A percentile compares a stretch with the other conserved stretches of the same genome.
These are phyloP conservation scores for Asparagopsis taxiformis DNA, from an alignment of 31 red algal genomes.

Conservation along the genomic window DNA sequence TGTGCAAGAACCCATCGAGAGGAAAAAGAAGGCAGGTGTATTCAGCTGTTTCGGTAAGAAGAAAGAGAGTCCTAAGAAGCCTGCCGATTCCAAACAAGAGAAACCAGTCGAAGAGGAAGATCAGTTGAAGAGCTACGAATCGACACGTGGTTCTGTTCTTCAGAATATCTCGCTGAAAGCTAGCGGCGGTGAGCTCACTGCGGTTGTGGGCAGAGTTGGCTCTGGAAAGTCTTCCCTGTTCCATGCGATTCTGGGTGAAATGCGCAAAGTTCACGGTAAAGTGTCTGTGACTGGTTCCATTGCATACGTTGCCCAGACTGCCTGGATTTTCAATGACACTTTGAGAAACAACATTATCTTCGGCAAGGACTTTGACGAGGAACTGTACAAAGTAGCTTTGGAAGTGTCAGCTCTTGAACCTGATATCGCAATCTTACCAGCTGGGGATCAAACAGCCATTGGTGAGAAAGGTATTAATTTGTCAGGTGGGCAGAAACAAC, in stretches of 20 bases:
- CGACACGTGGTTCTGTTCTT: slow-evolving; percentile 43
- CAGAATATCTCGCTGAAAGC: slow-evolving; percentile 41
- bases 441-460: slow-evolving; percentile 89
- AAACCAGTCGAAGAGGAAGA: background rate
- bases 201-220: slow-evolving; percentile 93
- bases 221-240: slow-evolving; percentile 95
- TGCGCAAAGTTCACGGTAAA: slow-evolving; percentile 61
- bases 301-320: slow-evolving; percentile 91
- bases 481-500: slow-evolving; percentile 94
- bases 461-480: slow-evolving; percentile 96
- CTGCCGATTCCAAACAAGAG: background rate
- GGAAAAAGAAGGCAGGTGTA: slow-evolving; percentile 16
- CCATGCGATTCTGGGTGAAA: slow-evolving; percentile 91
- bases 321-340: slow-evolving; percentile 97
- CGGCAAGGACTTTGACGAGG: slow-evolving; percentile 77
- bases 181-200: slow-evolving; percentile 50
- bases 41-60: slow-evolving; percentile 11
- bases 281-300: slow-evolving; percentile 55
- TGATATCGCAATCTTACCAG: slow-evolving; percentile 84
- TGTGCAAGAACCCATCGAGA: slow-evolving; percentile 7
- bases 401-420: slow-evolving; percentile 75
- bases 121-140: slow-evolving; percentile 1
- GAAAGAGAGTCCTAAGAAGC: background rate
- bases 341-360: slow-evolving; percentile 93
- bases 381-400: slow-evolving; percentile 64